Evolutionary conservation across 1,284 basidiomycete species (phyloP), one percentile per base, ranked within the genome.

Genomic region (Microbotryum violaceum): DNA sequence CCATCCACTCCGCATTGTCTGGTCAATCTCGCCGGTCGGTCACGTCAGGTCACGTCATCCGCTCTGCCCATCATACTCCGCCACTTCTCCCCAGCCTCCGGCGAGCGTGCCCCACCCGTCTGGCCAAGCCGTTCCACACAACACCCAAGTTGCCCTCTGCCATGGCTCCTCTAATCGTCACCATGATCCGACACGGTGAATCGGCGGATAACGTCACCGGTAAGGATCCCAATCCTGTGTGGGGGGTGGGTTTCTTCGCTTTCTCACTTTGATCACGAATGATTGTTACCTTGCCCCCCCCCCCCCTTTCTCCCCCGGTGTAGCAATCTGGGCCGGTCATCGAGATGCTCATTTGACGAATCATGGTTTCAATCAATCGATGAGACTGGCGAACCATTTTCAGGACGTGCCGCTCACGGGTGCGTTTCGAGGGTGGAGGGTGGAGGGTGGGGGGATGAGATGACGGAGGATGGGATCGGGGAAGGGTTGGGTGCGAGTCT

Each of bases 281-380:
- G 58, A 25, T 27, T 18, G 9, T 9, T 31, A 31, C 31, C 7
- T 31, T 3, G 27, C 49, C 12, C 2, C n/a, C n/a, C n/a, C n/a
- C n/a, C n/a, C n/a, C n/a, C n/a, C n/a, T n/a, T 27, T 23, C 20
- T 16, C 18, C 4, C 12, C 49, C 2, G 10, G 4, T 3, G 2
- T 56, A 68, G 58, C 65, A 27, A 52, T 71, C 6, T 71, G 70
- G 70, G 70, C 70, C 0, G 70, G 70, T 1, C 67, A 70, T 31
- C 57, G 70, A 0, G 69, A 71, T 49, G 68, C 70, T 1, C 57
- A 63, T 2, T 49, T 70, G 6, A 59, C 61, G 14, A 67, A 67
- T 42, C 63, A 67, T 49, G 70, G 70, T 0, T 60, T 60, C 49
- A 64, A 62, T 12, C 72, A 73, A 53, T 65, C 70, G 18, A 44